Base-by-base conservation (phyloP, 257 asterid species). In the Petrea volubilis region DNA sequence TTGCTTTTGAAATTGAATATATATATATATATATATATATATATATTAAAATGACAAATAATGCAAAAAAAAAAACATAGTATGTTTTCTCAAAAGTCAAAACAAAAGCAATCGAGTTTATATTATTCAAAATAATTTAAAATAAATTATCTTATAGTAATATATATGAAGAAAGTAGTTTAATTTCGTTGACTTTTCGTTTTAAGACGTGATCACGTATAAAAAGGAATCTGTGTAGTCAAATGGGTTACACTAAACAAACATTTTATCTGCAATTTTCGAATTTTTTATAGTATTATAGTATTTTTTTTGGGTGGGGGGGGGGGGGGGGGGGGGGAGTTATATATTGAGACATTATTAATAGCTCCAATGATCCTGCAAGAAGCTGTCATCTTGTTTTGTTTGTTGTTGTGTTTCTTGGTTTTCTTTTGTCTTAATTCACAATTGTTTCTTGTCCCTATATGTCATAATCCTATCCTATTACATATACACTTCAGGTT, bases 171-270 rank as follows among this genome's bases (percentile, higher is more conserved):
- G 38, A 3, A 33, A 7, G 38, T 7, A 33, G 38, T n/a, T n/a
- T n/a, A 67, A 57, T 23, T n/a, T 3, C 52, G 55, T 67, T 72
- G 78, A 73, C 78, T 68, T 69, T 29, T 52, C 13, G 3, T 52
- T 23, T 38, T 67, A 51, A 60, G 63, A 67, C 71, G 73, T 68
- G 67, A 25, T 13, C 25, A 38, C 55, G 33, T 49, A 20, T 46
- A 8, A 20, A 9, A 36, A 21, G 59, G 70, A 46, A 71, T 76
- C 50, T 70, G 63, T 15, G 10, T 17, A n/a, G 51, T 41, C 23
- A 8, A 17, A 17, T 28, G 24, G 21, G 33, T 1, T 7, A 67
- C 74, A 38, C 50, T 59, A 14, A 60, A 10, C 7, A 29, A 33
- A 49, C 49, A 60, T 21, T 71, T n/a, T n/a, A n/a, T 13, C 27